Evolutionary conservation across 163 green algal genomes (phyloP).

Genomic region (Chlorella variabilis): DNA sequence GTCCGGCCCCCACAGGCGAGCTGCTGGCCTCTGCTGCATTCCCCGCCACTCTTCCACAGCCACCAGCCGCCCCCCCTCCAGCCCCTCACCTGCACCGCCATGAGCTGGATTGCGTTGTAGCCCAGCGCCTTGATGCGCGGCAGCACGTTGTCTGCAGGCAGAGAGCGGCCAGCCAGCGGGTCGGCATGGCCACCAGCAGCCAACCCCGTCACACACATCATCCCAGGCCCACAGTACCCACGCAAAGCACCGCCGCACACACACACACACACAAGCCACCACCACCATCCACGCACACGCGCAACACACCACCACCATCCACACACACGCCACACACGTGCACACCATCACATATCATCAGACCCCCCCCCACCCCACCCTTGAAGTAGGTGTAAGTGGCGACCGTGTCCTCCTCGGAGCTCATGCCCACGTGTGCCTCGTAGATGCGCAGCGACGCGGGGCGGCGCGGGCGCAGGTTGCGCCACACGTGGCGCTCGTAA

Average conservation of each 20-base stretch:
- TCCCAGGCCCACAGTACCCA: no score
- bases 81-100: constrained; percentile 77
- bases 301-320: no score
- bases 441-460: constrained; percentile 88
- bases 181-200: no score
- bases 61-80: not conserved
- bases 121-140: constrained; percentile 86
- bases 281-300: no score
- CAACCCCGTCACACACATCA: no score
- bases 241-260: no score
- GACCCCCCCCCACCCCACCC: constrained; percentile 30
- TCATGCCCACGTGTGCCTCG: constrained; percentile 98
- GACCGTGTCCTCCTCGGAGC: constrained; percentile 75
- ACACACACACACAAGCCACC: not conserved
- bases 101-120: constrained; percentile 96
- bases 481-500: constrained; percentile 48
- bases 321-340: no score
- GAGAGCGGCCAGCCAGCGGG: not conserved
- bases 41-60: no score
- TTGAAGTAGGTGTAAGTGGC: constrained; percentile 88
- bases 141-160: constrained; percentile 82
- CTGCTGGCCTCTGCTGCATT: no score
- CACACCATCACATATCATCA: not conserved
- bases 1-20: no score
- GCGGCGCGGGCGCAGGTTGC: constrained; percentile 59